These are phyloP conservation scores for Astrothelium macrocarpum DNA, from an alignment of 495 filamentous ascomycete species.

Conservation along the genomic window DNA sequence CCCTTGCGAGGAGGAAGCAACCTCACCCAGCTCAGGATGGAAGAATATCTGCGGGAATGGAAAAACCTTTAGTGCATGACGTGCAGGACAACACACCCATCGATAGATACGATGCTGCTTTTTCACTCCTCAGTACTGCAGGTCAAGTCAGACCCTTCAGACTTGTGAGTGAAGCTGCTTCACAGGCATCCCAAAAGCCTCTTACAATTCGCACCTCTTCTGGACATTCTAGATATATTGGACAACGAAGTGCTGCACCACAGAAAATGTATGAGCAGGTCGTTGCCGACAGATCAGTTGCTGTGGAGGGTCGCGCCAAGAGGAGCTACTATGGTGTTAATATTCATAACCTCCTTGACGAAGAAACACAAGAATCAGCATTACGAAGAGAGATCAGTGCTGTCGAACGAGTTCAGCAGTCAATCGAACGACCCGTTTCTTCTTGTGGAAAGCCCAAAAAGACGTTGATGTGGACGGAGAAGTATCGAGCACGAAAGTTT, in stretches of 20 bases:
- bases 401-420: conserved; percentile 6
- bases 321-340: conserved; percentile 86
- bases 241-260: neutral
- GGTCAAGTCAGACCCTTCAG: neutral
- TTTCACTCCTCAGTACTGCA: neutral
- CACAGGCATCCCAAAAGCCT: neutral
- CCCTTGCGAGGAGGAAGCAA: conserved; percentile 14
- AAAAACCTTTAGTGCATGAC: neutral
- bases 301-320: conserved; percentile 60
- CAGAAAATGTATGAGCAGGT: conserved; percentile 54
- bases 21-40: neutral
- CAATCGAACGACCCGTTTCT: conserved; percentile 17
- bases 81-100: no score
- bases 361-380: conserved; percentile 42
- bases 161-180: neutral
- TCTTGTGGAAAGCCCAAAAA: neutral
- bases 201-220: neutral
- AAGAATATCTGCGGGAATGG: neutral
- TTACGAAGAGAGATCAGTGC: neutral
- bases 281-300: conserved; percentile 58
- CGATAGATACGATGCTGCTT: neutral
- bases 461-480: conserved; percentile 36
- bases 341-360: conserved; percentile 70
- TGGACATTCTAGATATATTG: neutral
- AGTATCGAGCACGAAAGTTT: conserved; percentile 76